Base-by-base conservation (phyloP, 116 monocot genomes). In the Dioscorea cayenensis region DNA sequence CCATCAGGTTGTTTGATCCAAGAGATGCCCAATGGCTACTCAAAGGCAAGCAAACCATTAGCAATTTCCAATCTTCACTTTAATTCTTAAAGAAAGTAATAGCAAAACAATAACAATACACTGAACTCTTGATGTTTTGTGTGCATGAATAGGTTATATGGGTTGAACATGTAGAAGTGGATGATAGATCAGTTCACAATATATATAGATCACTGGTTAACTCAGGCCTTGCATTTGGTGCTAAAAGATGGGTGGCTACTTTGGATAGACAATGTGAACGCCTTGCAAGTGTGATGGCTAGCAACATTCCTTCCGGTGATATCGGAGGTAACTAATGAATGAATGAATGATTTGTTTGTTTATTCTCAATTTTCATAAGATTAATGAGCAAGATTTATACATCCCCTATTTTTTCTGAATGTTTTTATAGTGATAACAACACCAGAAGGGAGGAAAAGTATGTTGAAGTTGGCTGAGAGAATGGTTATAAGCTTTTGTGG, bases 1-100 rank as follows among this genome's bases (percentile, higher is more conserved):
- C 95, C 95, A 3, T 95, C 95, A 1, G 95, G 95, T 4, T 95
- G 95, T 67, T 61, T 95, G 14, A 92, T 95, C 49, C 89, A 89
- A 84, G 92, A 95, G 80, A 89, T 95, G 87, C 89, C 92, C 6
- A 95, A 95, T 82, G 95, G 95, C 16, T 95, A 95, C 75, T 95
- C 95, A 10, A 95, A 95, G 95, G 95, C 92, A 78, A n/a, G 43
- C 43, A 43, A 7, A 1, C 12, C 43, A 7, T 43, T 5, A 43
- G 4, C 32, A 32, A 32, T 32, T 32, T 32, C 32, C 32, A 32
- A 32, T 32, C 2, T 32, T 32, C 32, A 32, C 1, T 2, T 32
- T 4, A 32, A 32, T 32, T 5, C 43, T 43, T 43, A 12, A 43
- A 12, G 12, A 7, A 10, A 12, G 11, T 43, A 43, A 43, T 0